Percentiles rank a stretch among this genome's conserved stretches.
Evolutionary conservation across 176 grass and related monocot species (phyloP).

Genomic region (Avena insularis): DNA sequence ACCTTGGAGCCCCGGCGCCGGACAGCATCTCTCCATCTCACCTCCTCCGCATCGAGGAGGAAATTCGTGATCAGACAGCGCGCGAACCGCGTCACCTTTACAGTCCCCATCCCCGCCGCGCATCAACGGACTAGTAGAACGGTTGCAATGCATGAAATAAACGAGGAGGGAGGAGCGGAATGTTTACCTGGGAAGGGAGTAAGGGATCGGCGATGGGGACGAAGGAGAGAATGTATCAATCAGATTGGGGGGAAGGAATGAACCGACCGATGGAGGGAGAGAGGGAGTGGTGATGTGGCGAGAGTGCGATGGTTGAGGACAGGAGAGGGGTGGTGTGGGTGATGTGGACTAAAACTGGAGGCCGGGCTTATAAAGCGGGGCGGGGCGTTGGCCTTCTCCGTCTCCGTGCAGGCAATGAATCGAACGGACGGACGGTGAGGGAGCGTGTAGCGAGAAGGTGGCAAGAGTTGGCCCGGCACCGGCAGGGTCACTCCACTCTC

Average conservation of each 20-base stretch:
- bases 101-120: background rate
- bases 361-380: constrained; percentile 42
- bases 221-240: no score
- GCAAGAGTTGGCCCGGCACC: no score
- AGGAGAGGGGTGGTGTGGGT: constrained; percentile 21
- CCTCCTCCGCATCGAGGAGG: background rate
- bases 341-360: constrained; percentile 33
- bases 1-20: no score
- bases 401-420: background rate
- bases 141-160: no score
- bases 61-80: background rate
- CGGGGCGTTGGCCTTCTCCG: constrained; percentile 7
- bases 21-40: no score
- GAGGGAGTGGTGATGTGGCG: background rate
- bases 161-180: no score
- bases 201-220: no score
- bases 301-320: background rate
- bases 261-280: no score
- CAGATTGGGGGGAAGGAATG: background rate
- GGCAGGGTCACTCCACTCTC: background rate
- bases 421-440: background rate
- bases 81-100: background rate
- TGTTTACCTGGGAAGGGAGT: no score
- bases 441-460: background rate
- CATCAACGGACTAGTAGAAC: background rate